Evolutionary conservation across 805 yeast species (phyloP).

Genomic region (Candida arabinofermentans): DNA sequence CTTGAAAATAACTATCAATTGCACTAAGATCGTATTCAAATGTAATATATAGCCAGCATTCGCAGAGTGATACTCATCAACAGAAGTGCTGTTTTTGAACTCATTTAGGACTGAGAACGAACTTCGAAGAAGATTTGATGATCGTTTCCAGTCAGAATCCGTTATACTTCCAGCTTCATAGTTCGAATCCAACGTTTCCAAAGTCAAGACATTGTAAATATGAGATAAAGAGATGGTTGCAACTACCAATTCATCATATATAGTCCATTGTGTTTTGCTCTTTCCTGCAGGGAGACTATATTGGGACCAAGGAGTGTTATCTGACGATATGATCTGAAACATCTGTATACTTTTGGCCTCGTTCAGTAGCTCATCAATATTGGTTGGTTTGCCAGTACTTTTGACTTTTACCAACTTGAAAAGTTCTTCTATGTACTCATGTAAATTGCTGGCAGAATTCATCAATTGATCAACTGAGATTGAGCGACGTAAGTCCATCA

Average conservation of each 20-base stretch:
- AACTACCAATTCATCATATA: conserved; percentile 24
- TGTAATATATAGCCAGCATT: conserved; percentile 14
- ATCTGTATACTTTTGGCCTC: conserved; percentile 6
- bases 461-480: conserved; percentile 14
- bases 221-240: conserved; percentile 15
- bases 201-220: conserved; percentile 15
- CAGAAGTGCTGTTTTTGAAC: conserved; percentile 8
- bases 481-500: conserved; percentile 15
- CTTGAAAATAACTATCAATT: conserved; percentile 22
- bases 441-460: conserved; percentile 23
- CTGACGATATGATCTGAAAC: conserved; percentile 2
- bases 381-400: neutral
- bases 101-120: conserved; percentile 18
- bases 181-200: conserved; percentile 11
- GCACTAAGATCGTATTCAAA: conserved; percentile 17
- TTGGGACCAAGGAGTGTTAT: conserved; percentile 17
- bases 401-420: conserved; percentile 8
- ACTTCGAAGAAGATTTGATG: conserved; percentile 18
- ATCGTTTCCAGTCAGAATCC: conserved; percentile 22
- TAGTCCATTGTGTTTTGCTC: conserved; percentile 13
- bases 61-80: conserved; percentile 3
- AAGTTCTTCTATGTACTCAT: conserved; percentile 22
- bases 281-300: conserved; percentile 1
- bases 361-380: conserved; percentile 9
- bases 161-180: conserved; percentile 4